A percentile compares a stretch with the other conserved stretches of the same genome.
Conservation (phyloP, 2,329 filamentous ascomycete genomes). For the Phialophora expanda region DNA sequence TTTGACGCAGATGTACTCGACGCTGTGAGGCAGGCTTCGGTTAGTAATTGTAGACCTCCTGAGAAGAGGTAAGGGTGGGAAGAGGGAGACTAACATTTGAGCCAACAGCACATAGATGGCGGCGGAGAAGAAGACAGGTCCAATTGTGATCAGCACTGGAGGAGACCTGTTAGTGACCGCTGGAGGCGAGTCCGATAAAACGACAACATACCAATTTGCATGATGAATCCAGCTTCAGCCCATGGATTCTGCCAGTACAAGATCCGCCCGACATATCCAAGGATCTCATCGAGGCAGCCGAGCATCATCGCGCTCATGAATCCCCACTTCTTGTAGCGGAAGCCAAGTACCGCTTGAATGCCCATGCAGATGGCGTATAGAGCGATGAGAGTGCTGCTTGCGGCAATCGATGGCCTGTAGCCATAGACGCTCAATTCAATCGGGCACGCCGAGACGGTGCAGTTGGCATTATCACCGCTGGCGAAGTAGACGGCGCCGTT, state of each 20-base stretch:
- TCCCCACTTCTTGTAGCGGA: constrained; percentile 47
- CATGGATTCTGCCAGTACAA: constrained; percentile 65
- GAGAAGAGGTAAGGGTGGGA: constrained; percentile 40
- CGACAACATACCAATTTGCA: constrained; percentile 63
- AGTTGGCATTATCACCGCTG: constrained; percentile 32
- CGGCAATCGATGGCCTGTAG: constrained; percentile 51
- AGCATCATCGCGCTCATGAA: constrained; percentile 58
- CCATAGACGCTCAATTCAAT: constrained; percentile 50
- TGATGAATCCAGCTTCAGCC: constrained; percentile 63
- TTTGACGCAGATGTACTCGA: constrained; percentile 47
- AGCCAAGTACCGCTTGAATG: constrained; percentile 47
- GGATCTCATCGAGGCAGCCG: constrained; percentile 63
- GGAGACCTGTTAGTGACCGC: background rate
- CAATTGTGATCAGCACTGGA: constrained; percentile 63
- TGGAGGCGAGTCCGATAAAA: background rate
- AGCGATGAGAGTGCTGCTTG: constrained; percentile 50
- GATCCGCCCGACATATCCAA: constrained; percentile 68
- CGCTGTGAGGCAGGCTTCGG: constrained; percentile 27
- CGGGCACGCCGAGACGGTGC: constrained; percentile 45
- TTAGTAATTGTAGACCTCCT: background rate
- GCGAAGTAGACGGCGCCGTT: constrained; percentile 29
- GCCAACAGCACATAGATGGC: constrained; percentile 69
- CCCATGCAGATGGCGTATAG: constrained; percentile 52
- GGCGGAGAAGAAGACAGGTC: constrained; percentile 63
- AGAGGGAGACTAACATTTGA: constrained; percentile 42